These are phyloP conservation scores for Leccinellum rugosiceps DNA, from an alignment of 768 basidiomycete genomes.

Conservation along the genomic window DNA sequence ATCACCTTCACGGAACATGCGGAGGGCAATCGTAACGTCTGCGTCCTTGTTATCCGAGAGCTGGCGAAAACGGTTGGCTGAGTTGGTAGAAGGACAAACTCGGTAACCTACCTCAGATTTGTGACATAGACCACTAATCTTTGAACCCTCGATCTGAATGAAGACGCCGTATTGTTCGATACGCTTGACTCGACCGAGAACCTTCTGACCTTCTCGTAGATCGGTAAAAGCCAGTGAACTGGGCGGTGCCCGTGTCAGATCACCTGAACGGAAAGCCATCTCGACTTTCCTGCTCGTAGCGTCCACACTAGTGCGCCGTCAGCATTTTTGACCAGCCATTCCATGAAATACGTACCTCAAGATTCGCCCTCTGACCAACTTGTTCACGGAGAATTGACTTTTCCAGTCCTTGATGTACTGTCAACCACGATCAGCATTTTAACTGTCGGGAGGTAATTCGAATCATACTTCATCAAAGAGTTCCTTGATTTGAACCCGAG, in stretches of 20 bases:
- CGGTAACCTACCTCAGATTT: conserved; percentile 70
- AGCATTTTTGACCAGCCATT: conserved; percentile 1
- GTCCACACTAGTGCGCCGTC: conserved; percentile 56
- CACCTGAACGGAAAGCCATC: conserved; percentile 78
- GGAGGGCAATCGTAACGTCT: conserved; percentile 73
- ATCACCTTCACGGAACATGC: conserved; percentile 84
- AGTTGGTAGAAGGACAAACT: neutral
- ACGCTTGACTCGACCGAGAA: conserved; percentile 74
- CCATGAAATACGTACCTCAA: conserved; percentile 49
- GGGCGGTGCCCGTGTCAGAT: conserved; percentile 39
- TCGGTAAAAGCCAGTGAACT: conserved; percentile 46
- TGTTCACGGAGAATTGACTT: conserved; percentile 68
- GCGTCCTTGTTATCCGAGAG: conserved; percentile 85
- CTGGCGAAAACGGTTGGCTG: conserved; percentile 37
- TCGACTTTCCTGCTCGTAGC: conserved; percentile 76
- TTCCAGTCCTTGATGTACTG: conserved; percentile 98
- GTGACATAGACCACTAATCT: conserved; percentile 88
- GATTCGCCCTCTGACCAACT: conserved; percentile 85
- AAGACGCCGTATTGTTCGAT: conserved; percentile 92
- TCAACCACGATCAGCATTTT: conserved; percentile 9
- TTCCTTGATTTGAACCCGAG: conserved; percentile 89
- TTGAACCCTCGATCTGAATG: conserved; percentile 81
- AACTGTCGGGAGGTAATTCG: neutral
- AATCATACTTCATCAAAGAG: conserved; percentile 75
- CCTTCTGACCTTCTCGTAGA: conserved; percentile 75